Evolutionary conservation across 306 rosid species (phyloP).

Genomic region (Rubus idaeus): DNA sequence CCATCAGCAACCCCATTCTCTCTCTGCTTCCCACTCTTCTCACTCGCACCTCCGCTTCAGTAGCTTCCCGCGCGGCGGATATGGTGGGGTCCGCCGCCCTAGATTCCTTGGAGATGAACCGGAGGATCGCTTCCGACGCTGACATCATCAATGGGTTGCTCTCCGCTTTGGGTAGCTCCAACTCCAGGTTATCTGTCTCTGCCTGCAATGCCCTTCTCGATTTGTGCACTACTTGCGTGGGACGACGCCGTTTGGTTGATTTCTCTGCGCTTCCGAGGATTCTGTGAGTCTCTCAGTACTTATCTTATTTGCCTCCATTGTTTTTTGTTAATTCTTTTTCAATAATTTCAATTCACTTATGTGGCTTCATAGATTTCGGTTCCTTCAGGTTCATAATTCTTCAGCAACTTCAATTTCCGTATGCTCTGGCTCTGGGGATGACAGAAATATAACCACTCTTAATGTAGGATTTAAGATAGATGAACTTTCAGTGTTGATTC

Average conservation of each 20-base stretch:
- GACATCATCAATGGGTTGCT: conserved; percentile 47
- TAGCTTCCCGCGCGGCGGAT: conserved; percentile 37
- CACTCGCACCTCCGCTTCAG: conserved; percentile 29
- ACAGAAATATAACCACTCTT: conserved; percentile 26
- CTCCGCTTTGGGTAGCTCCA: conserved; percentile 35
- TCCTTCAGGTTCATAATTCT: conserved; percentile 57
- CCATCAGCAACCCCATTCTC: conserved; percentile 34
- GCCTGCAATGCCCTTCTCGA: conserved; percentile 76
- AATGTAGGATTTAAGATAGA: conserved; percentile 55
- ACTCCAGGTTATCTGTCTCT: conserved; percentile 39
- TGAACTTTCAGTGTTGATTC: conserved; percentile 44
- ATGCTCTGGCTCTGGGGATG: conserved; percentile 42
- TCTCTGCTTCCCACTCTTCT: conserved; percentile 62
- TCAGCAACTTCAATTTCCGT: conserved; percentile 39
- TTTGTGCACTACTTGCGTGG: conserved; percentile 50
- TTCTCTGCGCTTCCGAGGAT: conserved; percentile 48
- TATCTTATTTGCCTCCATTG: background rate
- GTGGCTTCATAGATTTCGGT: conserved; percentile 59
- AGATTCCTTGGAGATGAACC: conserved; percentile 51
- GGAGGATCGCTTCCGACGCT: conserved; percentile 52
- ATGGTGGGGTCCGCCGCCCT: conserved; percentile 61
- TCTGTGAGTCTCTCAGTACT: conserved; percentile 46
- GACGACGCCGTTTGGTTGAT: conserved; percentile 43
- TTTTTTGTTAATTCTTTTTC: background rate
- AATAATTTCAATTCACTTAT: conserved; percentile 37